Base-by-base conservation (phyloP, 495 filamentous ascomycete genomes). In the Hapsidospora chrysogenum region DNA sequence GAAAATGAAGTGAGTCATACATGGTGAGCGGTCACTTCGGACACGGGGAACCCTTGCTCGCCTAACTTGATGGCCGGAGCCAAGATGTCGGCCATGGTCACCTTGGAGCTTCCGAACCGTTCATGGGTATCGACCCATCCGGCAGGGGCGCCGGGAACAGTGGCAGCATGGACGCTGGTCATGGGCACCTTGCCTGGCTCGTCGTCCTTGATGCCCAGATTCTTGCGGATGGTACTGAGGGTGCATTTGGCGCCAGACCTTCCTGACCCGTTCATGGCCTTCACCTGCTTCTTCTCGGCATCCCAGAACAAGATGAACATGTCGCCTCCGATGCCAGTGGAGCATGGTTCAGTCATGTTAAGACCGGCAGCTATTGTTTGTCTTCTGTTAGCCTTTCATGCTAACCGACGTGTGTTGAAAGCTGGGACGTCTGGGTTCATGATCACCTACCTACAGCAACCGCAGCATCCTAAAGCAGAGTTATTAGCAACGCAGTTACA, bases 251-350 rank as follows among this genome's bases (percentile, higher is more conserved):
- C 61, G 2, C 81, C 74, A 3, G 84, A 74, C 14, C 92, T 72
- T 11, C 89, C 89, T 1, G 85, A 93, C 17, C 86, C 92, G 55
- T 97, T 97, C 41, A 97, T 56, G 7, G 82, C 80, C 40, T 74
- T 76, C 9, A 95, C 72, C 38, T 77, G 81, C 45, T 76, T 77
- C 0, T 76, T 87, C 43, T 78, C 71, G 33, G 81, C 78, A 47
- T 84, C 67, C 58, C 92, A 96, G 66, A 76, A 96, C 8, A 97
- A 75, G 52, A 84, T 92, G 64, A 97, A 97, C 75, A 94, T 85
- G 58, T 97, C 89, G 21, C 89, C 89, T 39, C 92, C 89, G 41
- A 97, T 94, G n/a, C 89, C 89, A 2, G 89, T 96, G 1, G 78
- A 85, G 27, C 76, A 71, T 9, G 89, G 92, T 49, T 97, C 92